These are phyloP conservation scores for Lepidium sativum DNA, from an alignment of 345 rosid genomes.

Conservation along the genomic window DNA sequence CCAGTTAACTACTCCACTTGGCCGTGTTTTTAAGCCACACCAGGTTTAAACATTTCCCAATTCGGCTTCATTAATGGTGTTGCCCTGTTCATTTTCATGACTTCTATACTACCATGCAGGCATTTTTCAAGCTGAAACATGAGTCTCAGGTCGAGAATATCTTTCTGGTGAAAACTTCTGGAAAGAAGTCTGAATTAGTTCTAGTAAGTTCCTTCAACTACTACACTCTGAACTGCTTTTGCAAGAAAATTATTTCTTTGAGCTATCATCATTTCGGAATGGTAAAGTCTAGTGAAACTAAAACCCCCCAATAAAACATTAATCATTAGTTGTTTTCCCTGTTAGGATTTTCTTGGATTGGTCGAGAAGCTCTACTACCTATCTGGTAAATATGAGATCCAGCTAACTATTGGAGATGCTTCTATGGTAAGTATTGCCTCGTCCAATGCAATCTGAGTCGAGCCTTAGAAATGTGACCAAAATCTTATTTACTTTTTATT, in stretches of 20 bases:
- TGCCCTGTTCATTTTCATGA: slow-evolving; percentile 11
- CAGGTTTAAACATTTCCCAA: slow-evolving; percentile 48
- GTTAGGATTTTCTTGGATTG: slow-evolving; percentile 87
- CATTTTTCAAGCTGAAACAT: slow-evolving; percentile 82
- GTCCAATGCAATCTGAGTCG: background rate
- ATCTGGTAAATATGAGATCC: slow-evolving; percentile 79
- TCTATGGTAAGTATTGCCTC: slow-evolving; percentile 59
- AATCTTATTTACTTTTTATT: background rate
- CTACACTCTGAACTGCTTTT: too few species aligned
- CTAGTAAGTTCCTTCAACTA: slow-evolving; percentile 50
- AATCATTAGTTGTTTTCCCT: slow-evolving; percentile 4
- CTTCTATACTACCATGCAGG: slow-evolving; percentile 46
- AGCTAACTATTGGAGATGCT: slow-evolving; percentile 85
- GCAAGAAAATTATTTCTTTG: background rate
- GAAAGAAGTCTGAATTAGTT: slow-evolving; percentile 65
- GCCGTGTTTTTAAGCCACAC: slow-evolving; percentile 75
- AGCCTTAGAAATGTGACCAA: background rate
- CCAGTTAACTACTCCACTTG: slow-evolving; percentile 58
- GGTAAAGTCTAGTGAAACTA: background rate
- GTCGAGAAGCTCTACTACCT: slow-evolving; percentile 93
- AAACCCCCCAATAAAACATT: background rate
- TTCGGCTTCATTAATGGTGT: background rate
- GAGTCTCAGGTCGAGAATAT: slow-evolving; percentile 78
- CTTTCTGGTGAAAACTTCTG: slow-evolving; percentile 66
- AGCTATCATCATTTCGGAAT: background rate